Conservation (phyloP, 1,284 basidiomycete species). For the Ceratobasidium papillatum region DNA sequence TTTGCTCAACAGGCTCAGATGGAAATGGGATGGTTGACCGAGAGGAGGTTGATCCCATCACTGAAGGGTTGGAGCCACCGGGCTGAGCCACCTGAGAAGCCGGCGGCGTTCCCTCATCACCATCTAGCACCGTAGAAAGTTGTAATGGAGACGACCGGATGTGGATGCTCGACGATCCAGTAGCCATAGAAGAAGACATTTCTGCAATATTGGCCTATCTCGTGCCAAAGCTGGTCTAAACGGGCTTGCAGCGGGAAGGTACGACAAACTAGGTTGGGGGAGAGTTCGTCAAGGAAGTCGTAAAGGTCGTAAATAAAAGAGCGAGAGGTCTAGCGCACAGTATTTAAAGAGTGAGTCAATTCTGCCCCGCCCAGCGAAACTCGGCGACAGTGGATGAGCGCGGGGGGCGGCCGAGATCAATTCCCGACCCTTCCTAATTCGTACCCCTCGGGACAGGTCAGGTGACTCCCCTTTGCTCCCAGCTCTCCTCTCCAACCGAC, state of each 20-base stretch:
- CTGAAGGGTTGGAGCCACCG: not conserved
- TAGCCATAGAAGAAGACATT: not conserved
- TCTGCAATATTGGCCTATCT: not conserved
- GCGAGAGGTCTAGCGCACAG: not conserved
- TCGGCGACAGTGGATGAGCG: conserved; percentile 17
- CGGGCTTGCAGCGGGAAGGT: not conserved
- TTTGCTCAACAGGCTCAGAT: not conserved
- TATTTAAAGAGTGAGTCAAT: conserved; percentile 18
- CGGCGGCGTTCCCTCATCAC: not conserved
- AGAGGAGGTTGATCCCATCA: conserved; percentile 4
- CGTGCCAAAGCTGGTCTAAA: not conserved
- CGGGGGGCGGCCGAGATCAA: conserved; percentile 12
- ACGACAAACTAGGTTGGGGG: not conserved
- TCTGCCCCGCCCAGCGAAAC: not conserved
- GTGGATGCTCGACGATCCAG: not conserved
- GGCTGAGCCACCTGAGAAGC: not conserved
- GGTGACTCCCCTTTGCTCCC: conserved; percentile 7
- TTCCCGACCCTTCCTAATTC: conserved; percentile 1
- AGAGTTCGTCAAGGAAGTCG: conserved; percentile 9
- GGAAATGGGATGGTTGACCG: conserved; percentile 32
- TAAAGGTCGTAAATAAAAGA: conserved; percentile 33
- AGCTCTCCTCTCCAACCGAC: conserved; percentile 3
- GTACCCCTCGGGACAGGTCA: conserved; percentile 1
- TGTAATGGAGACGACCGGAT: conserved; percentile 15
- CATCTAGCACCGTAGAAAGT: conserved; percentile 27